Evolutionary conservation across 2,329 filamentous ascomycete genomes (phyloP).

Genomic region (Chrysosporium keratinophilum): DNA sequence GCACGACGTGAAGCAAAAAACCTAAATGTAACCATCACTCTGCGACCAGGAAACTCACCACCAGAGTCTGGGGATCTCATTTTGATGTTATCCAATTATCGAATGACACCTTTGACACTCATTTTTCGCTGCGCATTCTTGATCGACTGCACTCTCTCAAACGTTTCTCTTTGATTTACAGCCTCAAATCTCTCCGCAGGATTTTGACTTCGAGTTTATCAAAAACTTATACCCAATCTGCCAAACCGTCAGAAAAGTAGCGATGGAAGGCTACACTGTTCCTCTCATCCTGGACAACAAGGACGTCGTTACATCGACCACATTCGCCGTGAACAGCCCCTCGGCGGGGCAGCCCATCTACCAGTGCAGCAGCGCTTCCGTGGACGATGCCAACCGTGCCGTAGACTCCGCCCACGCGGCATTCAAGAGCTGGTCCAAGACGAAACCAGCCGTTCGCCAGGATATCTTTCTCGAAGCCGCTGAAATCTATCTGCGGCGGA

Average conservation of each 20-base stretch:
- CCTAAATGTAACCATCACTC: not conserved
- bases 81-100: too few species aligned
- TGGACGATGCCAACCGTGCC: slow-evolving; percentile 47
- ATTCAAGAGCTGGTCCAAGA: slow-evolving; percentile 58
- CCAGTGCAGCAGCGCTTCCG: slow-evolving; percentile 47
- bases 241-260: not conserved
- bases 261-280: slow-evolving; percentile 16
- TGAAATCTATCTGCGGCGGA: slow-evolving; percentile 49
- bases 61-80: too few species aligned
- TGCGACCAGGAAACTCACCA: not conserved
- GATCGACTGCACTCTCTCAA: too few species aligned
- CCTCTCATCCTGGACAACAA: slow-evolving; percentile 39
- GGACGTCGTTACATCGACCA: slow-evolving; percentile 30
- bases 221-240: too few species aligned
- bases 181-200: not conserved
- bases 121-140: too few species aligned
- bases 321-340: slow-evolving; percentile 47
- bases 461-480: slow-evolving; percentile 52
- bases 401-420: slow-evolving; percentile 54
- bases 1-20: not conserved
- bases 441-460: slow-evolving; percentile 51
- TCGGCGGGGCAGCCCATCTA: slow-evolving; percentile 44
- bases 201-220: too few species aligned
- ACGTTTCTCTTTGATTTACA: too few species aligned
- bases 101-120: too few species aligned